Base-by-base conservation (phyloP, 148 eudicot genomes). In the Persicaria tinctoria region DNA sequence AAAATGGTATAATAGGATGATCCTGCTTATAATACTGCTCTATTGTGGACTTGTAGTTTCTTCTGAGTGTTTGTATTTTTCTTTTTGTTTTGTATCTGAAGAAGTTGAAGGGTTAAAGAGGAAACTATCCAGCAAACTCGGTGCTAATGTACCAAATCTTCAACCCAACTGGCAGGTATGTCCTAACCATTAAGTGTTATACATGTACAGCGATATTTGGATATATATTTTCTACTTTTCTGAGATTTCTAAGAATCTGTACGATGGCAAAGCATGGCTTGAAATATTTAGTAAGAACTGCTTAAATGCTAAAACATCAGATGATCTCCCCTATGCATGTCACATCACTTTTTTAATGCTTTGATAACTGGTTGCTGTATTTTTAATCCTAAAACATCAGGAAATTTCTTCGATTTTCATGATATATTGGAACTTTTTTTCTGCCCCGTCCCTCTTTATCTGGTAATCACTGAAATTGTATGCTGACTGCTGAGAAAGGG, bases 151-250 rank as follows among this genome's bases (percentile, higher is more conserved):
- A n/a, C 86, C 97, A 80, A 75, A 77, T 70, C 78, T 83, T 44
- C 90, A 88, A 78, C 97, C 89, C 73, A 79, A 92, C 56, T 92
- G 97, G 97, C 94, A 90, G 97, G 95, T 90, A 79, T 32, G 41
- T 32, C 41, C 41, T 77, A 44, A 6, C 41, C 41, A 32, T 32
- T 32, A 32, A 32, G 41, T 32, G 41, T 53, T 53, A 16, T 10
- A 53, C 27, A 5, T 11, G 44, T 64, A 20, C 44, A 20, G 38
- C 44, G 4, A 18, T 32, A 9, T 23, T 23, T 23, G 11, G 45
- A 8, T 20, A 64, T 64, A 6, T 64, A 23, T 64, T 60, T 60
- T 32, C 41, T 32, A 32, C 41, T 32, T 32, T 32, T 32, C 41
- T 32, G 41, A 32, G 46, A 6, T 70, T 46, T 45, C 53, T 50